phyloP scores from a whole-genome alignment of 148 eudicot genomes.

The Gaultheria prostrata region DNA sequence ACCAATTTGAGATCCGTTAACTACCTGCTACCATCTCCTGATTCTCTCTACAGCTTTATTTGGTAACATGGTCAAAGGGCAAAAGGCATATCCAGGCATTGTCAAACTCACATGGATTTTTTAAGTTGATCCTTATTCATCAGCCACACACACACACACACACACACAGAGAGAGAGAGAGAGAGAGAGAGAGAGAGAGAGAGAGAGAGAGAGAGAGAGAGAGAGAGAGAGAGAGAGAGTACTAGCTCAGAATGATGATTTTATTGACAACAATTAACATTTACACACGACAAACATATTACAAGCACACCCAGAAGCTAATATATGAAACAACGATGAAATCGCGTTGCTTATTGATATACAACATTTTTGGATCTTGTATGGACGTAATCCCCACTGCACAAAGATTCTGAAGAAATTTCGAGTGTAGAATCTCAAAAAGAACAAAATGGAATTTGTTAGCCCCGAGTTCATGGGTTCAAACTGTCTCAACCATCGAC shows the following conservation, averaged over 20 bases:
- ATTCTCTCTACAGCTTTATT: background rate
- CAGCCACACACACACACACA: too few relatives aligned
- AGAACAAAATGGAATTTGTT: background rate
- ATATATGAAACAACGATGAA: background rate
- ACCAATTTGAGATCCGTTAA: background rate
- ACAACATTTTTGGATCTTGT: background rate
- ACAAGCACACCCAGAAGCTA: background rate
- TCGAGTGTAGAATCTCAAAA: background rate
- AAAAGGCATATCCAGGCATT: background rate
- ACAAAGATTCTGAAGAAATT: background rate
- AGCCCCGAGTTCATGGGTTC: slow-evolving; percentile 18
- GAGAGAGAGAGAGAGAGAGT: too few relatives aligned
- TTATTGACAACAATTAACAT: background rate
- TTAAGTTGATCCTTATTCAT: too few relatives aligned
- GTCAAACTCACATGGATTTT: background rate
- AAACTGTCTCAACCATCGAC: slow-evolving; percentile 14
- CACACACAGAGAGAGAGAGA: too few relatives aligned
- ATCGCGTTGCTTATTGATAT: background rate
- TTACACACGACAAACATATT: background rate
- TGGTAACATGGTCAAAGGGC: background rate
- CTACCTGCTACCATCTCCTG: background rate
- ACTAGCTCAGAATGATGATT: too few relatives aligned
- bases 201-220: too few relatives aligned
- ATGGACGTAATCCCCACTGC: background rate
- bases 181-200: too few relatives aligned